phyloP scores from a whole-genome alignment of 2,329 filamentous ascomycete species.

The Alternaria alternata region DNA sequence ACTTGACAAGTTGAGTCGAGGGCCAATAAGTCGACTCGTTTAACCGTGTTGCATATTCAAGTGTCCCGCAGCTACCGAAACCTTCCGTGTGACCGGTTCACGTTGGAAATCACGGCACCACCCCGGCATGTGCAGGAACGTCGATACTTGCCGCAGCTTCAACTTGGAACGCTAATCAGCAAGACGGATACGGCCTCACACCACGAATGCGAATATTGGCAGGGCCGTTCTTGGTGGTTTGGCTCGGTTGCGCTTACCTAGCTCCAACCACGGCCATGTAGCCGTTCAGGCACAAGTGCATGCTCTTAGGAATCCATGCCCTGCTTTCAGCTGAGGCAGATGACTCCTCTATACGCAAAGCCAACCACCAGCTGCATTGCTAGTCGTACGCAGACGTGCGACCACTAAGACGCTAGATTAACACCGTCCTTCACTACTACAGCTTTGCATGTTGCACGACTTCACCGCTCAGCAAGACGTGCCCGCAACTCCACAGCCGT shows the following conservation, averaged over 20 bases:
- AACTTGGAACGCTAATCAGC: conserved; percentile 5
- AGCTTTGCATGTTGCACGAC: conserved; percentile 13
- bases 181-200: conserved; percentile 12
- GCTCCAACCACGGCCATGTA: not conserved
- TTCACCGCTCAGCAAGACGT: conserved; percentile 20
- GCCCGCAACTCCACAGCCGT: conserved; percentile 4
- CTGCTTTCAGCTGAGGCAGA: conserved; percentile 5
- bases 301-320: conserved; percentile 7
- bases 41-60: conserved; percentile 10
- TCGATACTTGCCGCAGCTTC: conserved; percentile 5
- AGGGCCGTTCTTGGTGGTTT: conserved; percentile 8
- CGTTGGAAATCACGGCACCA: conserved; percentile 12
- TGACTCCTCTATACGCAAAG: conserved; percentile 20
- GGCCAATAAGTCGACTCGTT: conserved; percentile 13
- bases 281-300: conserved; percentile 10
- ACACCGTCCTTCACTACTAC: not conserved
- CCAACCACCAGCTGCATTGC: conserved; percentile 8
- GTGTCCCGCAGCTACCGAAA: conserved; percentile 22
- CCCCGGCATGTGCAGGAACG: conserved; percentile 13
- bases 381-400: conserved; percentile 2
- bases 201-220: conserved; percentile 17
- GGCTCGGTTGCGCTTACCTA: conserved; percentile 16
- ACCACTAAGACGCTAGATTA: conserved; percentile 7
- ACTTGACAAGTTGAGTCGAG: conserved; percentile 6
- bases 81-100: conserved; percentile 27